Evolutionary conservation across 192 early-diverging fungal species (phyloP), one percentile per base, ranked within the genome.

Genomic region (Coemansia biformis): DNA sequence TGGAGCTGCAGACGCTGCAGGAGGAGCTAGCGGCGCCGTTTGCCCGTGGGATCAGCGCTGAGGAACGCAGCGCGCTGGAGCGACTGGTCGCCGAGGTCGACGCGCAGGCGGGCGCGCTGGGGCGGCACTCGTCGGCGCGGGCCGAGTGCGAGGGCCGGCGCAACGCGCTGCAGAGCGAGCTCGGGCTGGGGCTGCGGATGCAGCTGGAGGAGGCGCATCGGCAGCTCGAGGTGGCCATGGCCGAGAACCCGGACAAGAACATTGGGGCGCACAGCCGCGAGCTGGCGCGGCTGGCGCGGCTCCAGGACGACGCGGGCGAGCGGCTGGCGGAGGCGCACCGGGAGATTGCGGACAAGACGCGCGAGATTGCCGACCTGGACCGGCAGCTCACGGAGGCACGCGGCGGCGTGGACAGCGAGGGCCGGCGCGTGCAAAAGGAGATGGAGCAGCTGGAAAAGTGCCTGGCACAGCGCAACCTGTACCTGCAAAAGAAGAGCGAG

Each of bases 401-500:
- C 15, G 19, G 35, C 9, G 54, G 53, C 8, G 40, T 77, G 19
- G 47, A 60, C 15, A 66, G 54, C 46, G 57, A 73, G 36, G 51
- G n/a, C 7, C 48, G 59, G 33, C 54, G 56, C 8, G 51, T 45
- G 36, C 59, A 67, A 18, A 52, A 52, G 43, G 59, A 62, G 43
- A 59, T 55, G 35, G 65, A 67, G 56, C 65, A 66, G 51, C 56
- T 75, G 18, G 92, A 94, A 40, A 84, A 87, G 39, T 90, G 86
- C 52, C 53, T 90, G 23, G 79, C 83, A 17, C 78, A 81, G 47
- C 66, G 83, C 40, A 83, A 74, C 48, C 67, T 91, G 33, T 74
- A 92, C 26, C 38, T 87, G 33, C 80, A 87, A 43, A 86, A 86
- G 64, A 96, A 94, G 66, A 91, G 93, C 44, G 87, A 91, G 58